Base-by-base conservation (phyloP, 2,329 filamentous ascomycete species). In the Allantophomopsis cytisporea region DNA sequence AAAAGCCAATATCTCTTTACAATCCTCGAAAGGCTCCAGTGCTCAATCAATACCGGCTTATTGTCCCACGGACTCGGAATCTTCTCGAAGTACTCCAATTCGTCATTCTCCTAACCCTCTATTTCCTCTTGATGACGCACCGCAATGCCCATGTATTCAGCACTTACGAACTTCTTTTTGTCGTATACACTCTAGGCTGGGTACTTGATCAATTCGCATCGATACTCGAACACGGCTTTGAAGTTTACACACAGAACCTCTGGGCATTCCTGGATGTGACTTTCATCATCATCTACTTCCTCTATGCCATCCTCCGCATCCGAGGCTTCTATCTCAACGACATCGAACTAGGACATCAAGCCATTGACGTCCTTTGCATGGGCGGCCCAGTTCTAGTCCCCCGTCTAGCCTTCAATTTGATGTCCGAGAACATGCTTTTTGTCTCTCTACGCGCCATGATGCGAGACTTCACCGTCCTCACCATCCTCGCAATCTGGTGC, bases 211-310 rank as follows among this genome's bases (percentile, higher is more conserved):
- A 86, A 51, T 74, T 85, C 50, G 79, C 81, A 2, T 84, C 82
- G 0, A 79, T 87, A 20, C 57, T 85, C 13, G 83, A 84, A 46
- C 84, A 91, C 53, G 75, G 72, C 37, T 76, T 83, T 83, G 73
- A 76, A 42, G 84, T 91, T 1, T 88, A 91, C 52, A 87, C 84
- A 0, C 83, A 93, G 55, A 89, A 91, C 49, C 63, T 93, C 3
- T 93, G 85, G 85, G 86, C 83, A 0, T 91, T 93, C 51, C 69
- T 93, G 13, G 85, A 91, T 54, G 76, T 89, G 36, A 76, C 75
- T 4, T 93, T 89, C 51, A 71, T 77, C n/a, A 50, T 68, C 33
- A 79, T 91, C 23, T 91, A 83, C 54, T 63, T 69, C 49, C 59
- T 68, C 13, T 91, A 89, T 55, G 63, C 87, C 6, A 56, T 71